These are phyloP conservation scores for Tetrahymena thermophila DNA, from an alignment of 73 alveolate genomes.

Conservation along the genomic window DNA sequence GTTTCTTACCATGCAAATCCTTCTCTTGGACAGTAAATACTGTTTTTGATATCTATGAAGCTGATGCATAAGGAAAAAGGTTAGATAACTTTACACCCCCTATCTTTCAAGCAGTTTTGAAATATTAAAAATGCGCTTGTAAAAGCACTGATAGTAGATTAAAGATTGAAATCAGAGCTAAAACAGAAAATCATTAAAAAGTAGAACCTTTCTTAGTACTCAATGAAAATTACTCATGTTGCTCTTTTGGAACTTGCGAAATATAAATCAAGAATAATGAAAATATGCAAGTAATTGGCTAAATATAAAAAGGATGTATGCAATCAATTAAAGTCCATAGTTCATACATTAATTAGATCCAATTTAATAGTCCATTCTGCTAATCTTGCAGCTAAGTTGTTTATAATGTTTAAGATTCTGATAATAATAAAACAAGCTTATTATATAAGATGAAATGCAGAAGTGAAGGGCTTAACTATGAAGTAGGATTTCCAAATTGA, in stretches of 20 bases:
- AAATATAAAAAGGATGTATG: neutral
- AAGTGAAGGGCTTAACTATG: neutral
- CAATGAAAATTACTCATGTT: neutral
- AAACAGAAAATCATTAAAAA: neutral
- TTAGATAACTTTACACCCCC: neutral
- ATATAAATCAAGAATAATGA: neutral
- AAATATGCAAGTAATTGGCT: neutral
- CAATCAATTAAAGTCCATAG: neutral
- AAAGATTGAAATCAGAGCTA: neutral
- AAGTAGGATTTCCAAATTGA: neutral
- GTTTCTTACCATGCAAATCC: neutral
- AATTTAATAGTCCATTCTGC: neutral
- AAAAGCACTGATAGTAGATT: neutral
- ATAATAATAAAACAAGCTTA: neutral
- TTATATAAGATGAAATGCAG: neutral
- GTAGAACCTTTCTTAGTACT: neutral
- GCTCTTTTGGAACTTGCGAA: neutral
- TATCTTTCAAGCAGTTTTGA: neutral
- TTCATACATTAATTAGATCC: neutral
- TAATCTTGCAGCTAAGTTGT: neutral
- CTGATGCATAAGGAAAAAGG: neutral
- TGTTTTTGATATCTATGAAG: neutral
- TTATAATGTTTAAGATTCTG: neutral
- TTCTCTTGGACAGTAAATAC: neutral
- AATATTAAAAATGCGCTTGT: neutral